These are phyloP conservation scores for Astraeus odoratus DNA, from an alignment of 768 basidiomycete genomes.

Conservation along the genomic window DNA sequence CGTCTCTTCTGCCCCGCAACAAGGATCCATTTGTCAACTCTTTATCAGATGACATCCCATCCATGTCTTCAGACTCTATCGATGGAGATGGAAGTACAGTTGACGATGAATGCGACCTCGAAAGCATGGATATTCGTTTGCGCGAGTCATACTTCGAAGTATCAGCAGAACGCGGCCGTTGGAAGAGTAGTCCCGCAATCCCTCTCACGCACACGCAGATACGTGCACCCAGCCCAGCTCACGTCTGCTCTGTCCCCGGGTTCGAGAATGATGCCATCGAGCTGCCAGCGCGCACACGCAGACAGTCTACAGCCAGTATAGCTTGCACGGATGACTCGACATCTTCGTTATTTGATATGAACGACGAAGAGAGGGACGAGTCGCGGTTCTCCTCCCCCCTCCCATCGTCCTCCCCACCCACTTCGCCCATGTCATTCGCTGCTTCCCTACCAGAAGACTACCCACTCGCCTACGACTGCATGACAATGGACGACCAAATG, in stretches of 20 bases:
- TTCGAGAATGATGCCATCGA: conserved; percentile 8
- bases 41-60: conserved; percentile 1
- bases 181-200: conserved; percentile 46
- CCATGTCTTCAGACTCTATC: conserved; percentile 1
- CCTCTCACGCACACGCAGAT: conserved; percentile 11
- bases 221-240: conserved; percentile 15
- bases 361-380: conserved; percentile 14
- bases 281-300: conserved; percentile 1
- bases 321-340: background rate
- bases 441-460: conserved; percentile 26
- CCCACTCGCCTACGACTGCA: conserved; percentile 4
- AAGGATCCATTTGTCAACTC: background rate
- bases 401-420: conserved; percentile 38
- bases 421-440: conserved; percentile 35
- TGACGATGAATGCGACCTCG: conserved; percentile 24
- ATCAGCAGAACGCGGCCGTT: conserved; percentile 54
- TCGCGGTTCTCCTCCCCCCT: conserved; percentile 18
- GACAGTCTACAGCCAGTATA: conserved; percentile 1
- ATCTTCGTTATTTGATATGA: conserved; percentile 3
- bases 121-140: conserved; percentile 27
- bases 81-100: conserved; percentile 12
- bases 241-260: background rate
- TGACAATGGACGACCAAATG: conserved; percentile 2
- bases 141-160: conserved; percentile 48
- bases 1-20: conserved; percentile 1